Evolutionary conservation across 1,284 basidiomycete species (phyloP), one percentile per base, ranked within the genome.

Genomic region (Mycosarcoma maydis): DNA sequence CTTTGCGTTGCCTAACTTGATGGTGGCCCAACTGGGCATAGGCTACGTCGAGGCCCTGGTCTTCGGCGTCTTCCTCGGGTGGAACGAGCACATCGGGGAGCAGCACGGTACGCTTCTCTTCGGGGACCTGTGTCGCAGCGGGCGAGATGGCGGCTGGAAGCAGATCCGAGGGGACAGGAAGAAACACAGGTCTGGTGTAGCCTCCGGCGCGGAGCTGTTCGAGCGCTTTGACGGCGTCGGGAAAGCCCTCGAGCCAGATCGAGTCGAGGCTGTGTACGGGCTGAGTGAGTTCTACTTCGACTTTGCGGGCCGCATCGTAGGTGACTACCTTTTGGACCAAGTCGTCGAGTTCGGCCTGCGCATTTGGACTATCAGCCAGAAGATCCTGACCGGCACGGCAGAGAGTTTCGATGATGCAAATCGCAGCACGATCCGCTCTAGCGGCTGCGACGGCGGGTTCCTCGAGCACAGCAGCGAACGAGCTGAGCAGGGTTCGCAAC

Each of bases 381-480:
- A 81, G 66, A 33, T 80, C 76, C 5, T 61, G 52, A 14, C 76
- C 80, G 3, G 74, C 76, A 17, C 76, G 67, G 47, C 74, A 75
- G 29, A 96, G 84, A 9, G 91, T 92, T 80, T 96, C 92, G 7
- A 88, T 90, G 17, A 93, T 92, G 82, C 91, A 93, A 19, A 92
- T 83, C 2, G 90, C 90, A 0, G 92, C 92, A 42, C 89, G 87
- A 80, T 93, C 91, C 0, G 91, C 92, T 17, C 94, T 87, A 27
- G 89, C 89, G 64, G 92, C 89, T 6, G 92, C 92, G 2, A 92
- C 92, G 41, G 90, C 91, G 66, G 94, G 92, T 80, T 95, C 93
- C 70, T 93, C 91, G 23, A 96, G 84, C 3, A 95, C 93, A 0
- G 89, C 86, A 3, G 89, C 88, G 72, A 95, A 91, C 0, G 91